Conservation (phyloP, 1,284 basidiomycete genomes). For the Marasmius tenuissimus region DNA sequence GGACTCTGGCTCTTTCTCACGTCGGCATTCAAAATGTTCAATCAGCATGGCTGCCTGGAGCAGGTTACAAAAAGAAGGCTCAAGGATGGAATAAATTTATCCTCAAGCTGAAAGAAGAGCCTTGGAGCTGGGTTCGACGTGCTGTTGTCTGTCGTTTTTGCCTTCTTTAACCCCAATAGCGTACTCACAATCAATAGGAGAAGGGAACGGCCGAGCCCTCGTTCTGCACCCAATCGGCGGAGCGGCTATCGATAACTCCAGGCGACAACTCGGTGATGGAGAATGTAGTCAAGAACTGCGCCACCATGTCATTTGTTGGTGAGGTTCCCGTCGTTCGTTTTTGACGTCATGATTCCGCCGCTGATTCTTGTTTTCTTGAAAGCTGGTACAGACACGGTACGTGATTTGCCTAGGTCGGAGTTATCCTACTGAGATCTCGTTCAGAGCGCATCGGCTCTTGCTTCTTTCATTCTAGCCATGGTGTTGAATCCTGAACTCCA, state of each 20-base stretch:
- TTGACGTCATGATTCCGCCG: no score
- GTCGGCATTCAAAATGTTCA: background rate
- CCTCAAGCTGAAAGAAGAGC: background rate
- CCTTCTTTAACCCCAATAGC: background rate
- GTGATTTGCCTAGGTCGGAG: background rate
- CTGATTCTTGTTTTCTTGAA: no score
- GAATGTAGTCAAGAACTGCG: no score
- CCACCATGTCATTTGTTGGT: no score
- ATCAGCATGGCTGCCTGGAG: background rate
- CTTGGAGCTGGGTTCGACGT: background rate
- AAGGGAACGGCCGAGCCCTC: no score
- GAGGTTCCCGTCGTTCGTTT: no score
- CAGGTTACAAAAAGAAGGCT: background rate
- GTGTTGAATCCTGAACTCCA: constrained; percentile 21
- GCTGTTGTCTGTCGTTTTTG: background rate
- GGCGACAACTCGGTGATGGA: no score
- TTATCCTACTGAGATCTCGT: background rate
- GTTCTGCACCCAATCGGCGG: no score
- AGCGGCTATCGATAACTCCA: no score
- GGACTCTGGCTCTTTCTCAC: background rate
- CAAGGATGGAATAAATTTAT: background rate
- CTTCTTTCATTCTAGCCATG: constrained; percentile 18
- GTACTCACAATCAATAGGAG: background rate
- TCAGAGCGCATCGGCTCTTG: constrained; percentile 14
- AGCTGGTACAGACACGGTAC: background rate